These are phyloP conservation scores for Cadophora malorum DNA, from an alignment of 2,329 filamentous ascomycete genomes.

Conservation along the genomic window DNA sequence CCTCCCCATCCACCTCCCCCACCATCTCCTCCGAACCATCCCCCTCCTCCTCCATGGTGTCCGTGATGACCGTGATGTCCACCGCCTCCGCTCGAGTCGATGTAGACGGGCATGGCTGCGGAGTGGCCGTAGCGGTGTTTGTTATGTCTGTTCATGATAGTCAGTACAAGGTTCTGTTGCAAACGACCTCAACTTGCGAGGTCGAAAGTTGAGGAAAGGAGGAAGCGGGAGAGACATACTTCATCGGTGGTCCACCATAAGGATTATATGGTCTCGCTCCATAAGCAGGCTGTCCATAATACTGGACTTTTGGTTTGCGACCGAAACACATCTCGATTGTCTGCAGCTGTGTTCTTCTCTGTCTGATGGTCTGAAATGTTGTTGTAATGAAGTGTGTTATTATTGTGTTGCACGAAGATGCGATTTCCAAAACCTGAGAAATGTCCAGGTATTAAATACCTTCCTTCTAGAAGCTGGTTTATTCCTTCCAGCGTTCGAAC, in stretches of 20 bases:
- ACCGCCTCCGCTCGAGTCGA: background rate
- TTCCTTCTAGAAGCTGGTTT: background rate
- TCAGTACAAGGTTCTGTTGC: background rate
- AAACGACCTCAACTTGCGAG: too few species aligned
- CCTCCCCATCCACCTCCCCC: constrained; percentile 6
- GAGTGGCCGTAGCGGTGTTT: background rate
- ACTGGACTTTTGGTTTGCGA: constrained; percentile 15
- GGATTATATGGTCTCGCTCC: constrained; percentile 14
- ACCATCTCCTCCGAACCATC: constrained; percentile 18
- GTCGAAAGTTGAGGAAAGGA: background rate
- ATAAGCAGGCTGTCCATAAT: constrained; percentile 11
- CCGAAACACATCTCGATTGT: constrained; percentile 18
- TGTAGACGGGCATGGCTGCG: background rate
- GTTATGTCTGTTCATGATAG: background rate
- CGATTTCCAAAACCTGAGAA: background rate
- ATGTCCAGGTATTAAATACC: background rate
- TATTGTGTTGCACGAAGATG: background rate
- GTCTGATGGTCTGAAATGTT: background rate
- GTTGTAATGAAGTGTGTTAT: background rate
- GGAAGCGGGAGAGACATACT: background rate
- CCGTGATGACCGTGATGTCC: constrained; percentile 17
- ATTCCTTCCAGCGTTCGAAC: constrained; percentile 2
- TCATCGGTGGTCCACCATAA: constrained; percentile 5
- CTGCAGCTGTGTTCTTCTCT: background rate
- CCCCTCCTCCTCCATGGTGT: constrained; percentile 18